Evolutionary conservation across 768 basidiomycete species (phyloP).

Genomic region (Terana coerulea): DNA sequence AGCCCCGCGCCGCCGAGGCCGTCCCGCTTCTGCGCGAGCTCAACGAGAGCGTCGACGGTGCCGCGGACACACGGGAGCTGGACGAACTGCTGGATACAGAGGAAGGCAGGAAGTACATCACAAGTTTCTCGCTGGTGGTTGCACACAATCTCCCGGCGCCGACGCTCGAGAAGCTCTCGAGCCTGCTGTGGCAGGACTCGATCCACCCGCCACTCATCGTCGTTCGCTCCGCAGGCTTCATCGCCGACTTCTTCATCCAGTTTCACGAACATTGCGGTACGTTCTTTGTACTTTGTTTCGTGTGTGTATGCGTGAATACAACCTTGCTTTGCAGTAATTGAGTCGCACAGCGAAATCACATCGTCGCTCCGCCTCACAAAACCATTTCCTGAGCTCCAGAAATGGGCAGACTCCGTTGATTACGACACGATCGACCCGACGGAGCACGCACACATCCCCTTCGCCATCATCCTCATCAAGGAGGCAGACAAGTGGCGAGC

Average conservation of each 20-base stretch:
- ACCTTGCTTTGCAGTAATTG: slow-evolving; percentile 57
- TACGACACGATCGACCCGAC: slow-evolving; percentile 80
- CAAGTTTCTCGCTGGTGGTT: slow-evolving; percentile 62
- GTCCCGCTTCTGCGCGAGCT: slow-evolving; percentile 77
- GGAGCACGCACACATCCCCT: slow-evolving; percentile 88
- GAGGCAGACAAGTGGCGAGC: slow-evolving; percentile 82
- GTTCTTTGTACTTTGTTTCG: slow-evolving; percentile 21
- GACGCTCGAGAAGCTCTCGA: slow-evolving; percentile 55
- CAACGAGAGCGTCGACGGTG: slow-evolving; percentile 81
- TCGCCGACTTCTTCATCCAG: slow-evolving; percentile 86
- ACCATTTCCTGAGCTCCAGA: slow-evolving; percentile 79
- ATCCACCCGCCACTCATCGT: slow-evolving; percentile 65
- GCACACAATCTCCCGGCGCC: slow-evolving; percentile 70
- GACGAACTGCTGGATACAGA: slow-evolving; percentile 16
- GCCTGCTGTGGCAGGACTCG: slow-evolving; percentile 64
- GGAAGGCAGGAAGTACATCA: slow-evolving; percentile 19
- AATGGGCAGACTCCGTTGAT: slow-evolving; percentile 69
- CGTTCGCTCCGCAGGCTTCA: slow-evolving; percentile 83
- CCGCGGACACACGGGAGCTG: slow-evolving; percentile 49
- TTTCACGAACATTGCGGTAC: slow-evolving; percentile 83
- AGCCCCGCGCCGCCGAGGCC: slow-evolving; percentile 74
- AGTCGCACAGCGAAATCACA: slow-evolving; percentile 71
- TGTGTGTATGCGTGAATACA: neutral
- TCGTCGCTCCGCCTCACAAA: slow-evolving; percentile 83
- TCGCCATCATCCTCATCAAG: slow-evolving; percentile 83